Base-by-base conservation (phyloP, 108 stramenopile species). In the Nannochloropsis gaditana region DNA sequence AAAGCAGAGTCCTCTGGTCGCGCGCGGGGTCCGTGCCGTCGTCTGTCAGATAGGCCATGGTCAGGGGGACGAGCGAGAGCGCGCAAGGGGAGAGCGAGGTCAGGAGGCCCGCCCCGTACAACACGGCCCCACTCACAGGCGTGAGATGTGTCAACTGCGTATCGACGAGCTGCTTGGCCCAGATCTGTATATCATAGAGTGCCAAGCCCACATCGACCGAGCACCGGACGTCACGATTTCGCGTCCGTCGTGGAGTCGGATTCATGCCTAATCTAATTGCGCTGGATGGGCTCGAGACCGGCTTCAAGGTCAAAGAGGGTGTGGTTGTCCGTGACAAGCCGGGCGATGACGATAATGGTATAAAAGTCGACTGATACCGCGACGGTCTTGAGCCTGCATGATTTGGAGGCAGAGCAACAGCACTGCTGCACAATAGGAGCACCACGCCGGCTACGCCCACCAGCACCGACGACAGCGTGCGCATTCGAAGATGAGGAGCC, bases 141-240 rank as follows among this genome's bases (percentile, higher is more conserved):
- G 59, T 73, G 59, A 73, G 59, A n/a, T 73, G 59, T n/a, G 59
- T 73, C 59, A 73, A n/a, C n/a, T 73, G 59, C 19, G 59, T 73
- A n/a, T 73, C 59, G 59, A 73, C 59, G 19, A 73, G n/a, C n/a
- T 73, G 19, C 59, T 73, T 73, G 59, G 59, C 59, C 59, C 59
- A 73, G 59, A 73, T 73, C 6, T 73, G 59, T n/a, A 73, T n/a
- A n/a, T 73, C 59, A n/a, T 73, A 73, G n/a, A 73, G 59, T 6
- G 59, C 59, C 59, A 73, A n/a, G 59, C 59, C 59, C n/a, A n/a
- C 59, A n/a, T 73, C 59, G 4, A 73, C 8, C 19, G 59, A 73
- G n/a, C 59, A 73, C 19, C 59, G 59, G 59, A 73, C 59, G 8
- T 73, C 59, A 3, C 59, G 19, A n/a, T n/a, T 15, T 73, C 59